Evolutionary conservation across 306 rosid species (phyloP), one percentile per base, ranked within the genome.

Genomic region (Quercus engelmannii): DNA sequence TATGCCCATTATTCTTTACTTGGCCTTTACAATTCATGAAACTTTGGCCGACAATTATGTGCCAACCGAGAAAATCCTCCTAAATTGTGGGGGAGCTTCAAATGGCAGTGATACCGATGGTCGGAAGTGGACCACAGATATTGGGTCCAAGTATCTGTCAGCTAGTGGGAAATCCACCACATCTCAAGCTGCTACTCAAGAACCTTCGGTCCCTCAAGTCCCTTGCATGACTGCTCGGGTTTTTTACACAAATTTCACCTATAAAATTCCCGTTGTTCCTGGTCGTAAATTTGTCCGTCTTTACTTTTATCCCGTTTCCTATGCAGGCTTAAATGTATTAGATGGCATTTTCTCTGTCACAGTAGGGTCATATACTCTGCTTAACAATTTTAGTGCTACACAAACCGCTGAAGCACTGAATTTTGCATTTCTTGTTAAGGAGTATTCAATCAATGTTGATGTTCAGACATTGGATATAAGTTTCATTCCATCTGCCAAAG

Each of bases 141-240:
- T 57, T 25, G 94, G 89, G 35, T 94, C 98, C 43, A 82, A 77
- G 76, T 91, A 88, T 59, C 78, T 67, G 43, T 81, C 92, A 3
- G 75, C 87, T 0, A 26, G 55, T 0, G 82, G 54, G 0, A 83
- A 78, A 21, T 88, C 97, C 76, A 69, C 17, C 15, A 49, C 72
- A 1, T 78, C 92, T 0, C 7, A 15, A 8, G 92, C 97, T 1
- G 82, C 94, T 3, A 80, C 85, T 54, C 98, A 92, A 70, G 88
- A 89, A 81, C 93, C 98, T 35, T 68, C 98, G 0, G 97, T 94
- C n/a, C 80, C 92, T 31, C 74, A 78, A 2, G 83, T 87, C 31
- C 98, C 98, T 0, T 94, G n/a, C 81, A 89, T 87, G 98, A 88
- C 88, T 0, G 92, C 97, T 4, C 80, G 98, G 5, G 88, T 94